Evolutionary conservation across 2,329 filamentous ascomycete genomes (phyloP).

Genomic region (Fusarium anguioides): DNA sequence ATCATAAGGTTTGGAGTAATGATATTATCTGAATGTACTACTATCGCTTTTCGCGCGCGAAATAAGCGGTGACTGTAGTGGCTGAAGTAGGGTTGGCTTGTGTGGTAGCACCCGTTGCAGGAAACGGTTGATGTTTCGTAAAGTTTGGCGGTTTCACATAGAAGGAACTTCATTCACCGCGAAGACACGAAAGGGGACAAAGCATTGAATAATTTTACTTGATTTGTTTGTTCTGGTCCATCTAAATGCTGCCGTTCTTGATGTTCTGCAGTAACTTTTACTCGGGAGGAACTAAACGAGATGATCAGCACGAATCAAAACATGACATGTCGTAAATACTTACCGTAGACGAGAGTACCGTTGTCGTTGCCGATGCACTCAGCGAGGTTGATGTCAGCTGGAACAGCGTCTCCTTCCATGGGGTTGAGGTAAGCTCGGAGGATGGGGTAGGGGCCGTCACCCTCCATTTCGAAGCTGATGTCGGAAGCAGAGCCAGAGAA

Average conservation of each 20-base stretch:
- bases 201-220: neutral
- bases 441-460: slow-evolving; percentile 60
- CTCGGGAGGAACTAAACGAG: neutral
- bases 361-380: slow-evolving; percentile 65
- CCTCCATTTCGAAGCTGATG: slow-evolving; percentile 62
- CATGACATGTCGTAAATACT: neutral
- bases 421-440: slow-evolving; percentile 62
- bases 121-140: neutral
- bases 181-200: fast-evolving
- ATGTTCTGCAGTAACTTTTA: neutral
- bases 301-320: neutral
- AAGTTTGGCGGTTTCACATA: neutral
- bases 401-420: slow-evolving; percentile 54
- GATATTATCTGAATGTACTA: too few relatives aligned
- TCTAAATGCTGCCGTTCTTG: too few relatives aligned
- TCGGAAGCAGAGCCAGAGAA: slow-evolving; percentile 60
- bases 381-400: slow-evolving; percentile 64
- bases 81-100: too few relatives aligned
- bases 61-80: too few relatives aligned
- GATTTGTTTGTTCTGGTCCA: neutral
- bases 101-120: neutral
- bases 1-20: too few relatives aligned
- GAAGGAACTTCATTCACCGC: neutral
- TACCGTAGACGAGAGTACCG: slow-evolving; percentile 50
- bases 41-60: too few relatives aligned